A percentile compares a stretch with the other conserved stretches of the same genome.
These are phyloP conservation scores for Penicillium sp. DNA, from an alignment of 2,329 filamentous ascomycete genomes.

Conservation along the genomic window DNA sequence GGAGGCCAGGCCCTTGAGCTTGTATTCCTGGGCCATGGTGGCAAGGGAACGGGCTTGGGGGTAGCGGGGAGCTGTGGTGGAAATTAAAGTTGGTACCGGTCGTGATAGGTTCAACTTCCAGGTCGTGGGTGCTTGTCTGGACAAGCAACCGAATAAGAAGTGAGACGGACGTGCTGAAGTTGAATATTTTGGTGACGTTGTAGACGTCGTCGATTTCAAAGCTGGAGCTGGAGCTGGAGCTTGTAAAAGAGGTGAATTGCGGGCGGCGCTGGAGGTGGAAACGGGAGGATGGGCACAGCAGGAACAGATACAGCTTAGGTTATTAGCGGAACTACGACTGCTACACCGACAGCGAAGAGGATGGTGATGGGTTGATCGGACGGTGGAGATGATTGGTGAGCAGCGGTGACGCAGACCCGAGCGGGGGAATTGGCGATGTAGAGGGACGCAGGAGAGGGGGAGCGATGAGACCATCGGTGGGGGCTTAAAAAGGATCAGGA, in stretches of 20 bases:
- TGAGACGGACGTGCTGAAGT: background rate
- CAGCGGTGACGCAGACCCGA: conserved; percentile 9
- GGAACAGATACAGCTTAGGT: conserved; percentile 20
- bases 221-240: background rate
- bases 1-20: conserved; percentile 73
- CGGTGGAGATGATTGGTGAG: conserved; percentile 12
- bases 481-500: conserved; percentile 1
- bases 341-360: conserved; percentile 23
- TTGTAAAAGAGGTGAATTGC: background rate
- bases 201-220: background rate
- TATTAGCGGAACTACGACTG: conserved; percentile 18
- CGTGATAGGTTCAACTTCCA: background rate
- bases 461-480: conserved; percentile 3
- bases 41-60: conserved; percentile 13
- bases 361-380: background rate
- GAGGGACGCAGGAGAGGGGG: background rate
- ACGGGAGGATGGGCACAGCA: conserved; percentile 27
- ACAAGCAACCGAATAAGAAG: background rate
- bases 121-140: background rate
- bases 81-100: background rate
- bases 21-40: conserved; percentile 45
- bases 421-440: conserved; percentile 12
- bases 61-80: background rate
- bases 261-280: background rate
- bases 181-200: no score